Conservation (phyloP, 805 yeast genomes). For the Metschnikowia hibisci region DNA sequence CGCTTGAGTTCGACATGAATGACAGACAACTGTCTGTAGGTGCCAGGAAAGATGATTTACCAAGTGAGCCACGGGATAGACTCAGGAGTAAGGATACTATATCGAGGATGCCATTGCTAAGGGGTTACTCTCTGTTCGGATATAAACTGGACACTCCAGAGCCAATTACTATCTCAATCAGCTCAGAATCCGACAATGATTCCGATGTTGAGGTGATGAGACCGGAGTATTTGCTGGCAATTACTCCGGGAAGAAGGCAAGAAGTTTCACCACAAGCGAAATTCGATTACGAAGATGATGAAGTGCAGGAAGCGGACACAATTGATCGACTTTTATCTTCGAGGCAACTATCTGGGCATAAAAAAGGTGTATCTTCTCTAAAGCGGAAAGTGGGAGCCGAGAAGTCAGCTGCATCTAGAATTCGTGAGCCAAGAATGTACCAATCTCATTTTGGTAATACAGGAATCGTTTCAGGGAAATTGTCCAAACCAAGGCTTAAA, state of each 20-base stretch:
- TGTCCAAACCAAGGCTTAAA: background rate
- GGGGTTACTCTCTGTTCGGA: constrained; percentile 5
- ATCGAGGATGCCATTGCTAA: constrained; percentile 3
- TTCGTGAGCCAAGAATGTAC: background rate
- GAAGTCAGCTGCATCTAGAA: background rate
- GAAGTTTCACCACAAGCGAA: background rate
- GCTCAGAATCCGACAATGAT: constrained; percentile 9
- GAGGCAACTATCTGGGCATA: background rate
- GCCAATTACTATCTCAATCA: constrained; percentile 1
- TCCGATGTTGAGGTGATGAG: background rate
- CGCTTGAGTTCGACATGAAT: background rate
- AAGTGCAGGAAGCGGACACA: constrained; percentile 10
- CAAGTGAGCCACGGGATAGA: too few relatives aligned
- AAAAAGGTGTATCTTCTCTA: background rate
- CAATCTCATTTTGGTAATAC: background rate
- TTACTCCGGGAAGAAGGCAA: background rate
- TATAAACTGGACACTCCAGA: constrained; percentile 9
- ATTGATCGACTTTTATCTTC: constrained; percentile 11
- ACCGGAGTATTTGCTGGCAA: constrained; percentile 2
- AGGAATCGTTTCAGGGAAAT: background rate
- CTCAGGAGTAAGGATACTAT: background rate
- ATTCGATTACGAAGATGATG: background rate
- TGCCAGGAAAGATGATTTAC: too few relatives aligned
- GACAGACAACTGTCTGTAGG: too few relatives aligned
- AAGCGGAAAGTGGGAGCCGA: background rate